Base-by-base conservation (phyloP, 192 early-diverging fungal genomes). In the Geranomyces variabilis region DNA sequence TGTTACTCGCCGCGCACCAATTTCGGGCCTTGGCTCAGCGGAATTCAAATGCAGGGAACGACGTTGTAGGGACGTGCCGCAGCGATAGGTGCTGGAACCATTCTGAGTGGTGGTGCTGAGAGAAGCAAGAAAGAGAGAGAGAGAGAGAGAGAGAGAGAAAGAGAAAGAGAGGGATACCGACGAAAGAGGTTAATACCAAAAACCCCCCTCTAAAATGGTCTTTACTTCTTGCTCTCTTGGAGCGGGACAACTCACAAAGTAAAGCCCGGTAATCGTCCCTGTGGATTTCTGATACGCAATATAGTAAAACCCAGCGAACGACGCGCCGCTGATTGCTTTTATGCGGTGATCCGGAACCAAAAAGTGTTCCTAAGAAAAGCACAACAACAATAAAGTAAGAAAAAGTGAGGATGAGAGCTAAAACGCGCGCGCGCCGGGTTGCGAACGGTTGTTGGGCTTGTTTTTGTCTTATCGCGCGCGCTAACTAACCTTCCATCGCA, bases 271-370 rank as follows among this genome's bases (percentile, higher is more conserved):
- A 14, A 85, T 86, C 41, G 85, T 88, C 21, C 80, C 73, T 15
- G 87, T 83, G 12, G 86, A 88, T 43, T 87, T 84, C 59, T 90
- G 82, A 63, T 89, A 93, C 21, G 77, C 87, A 83, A 75, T 91
- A 64, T 93, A 95, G 72, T 95, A 95, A 62, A 95, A 95, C 10
- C 94, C 94, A 29, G 90, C 93, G 86, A 93, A 95, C 55, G 90
- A 91, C 6, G 94, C 94, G 30, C 94, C 94, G 59, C 86, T 79
- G 48, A 95, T 92, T 17, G 75, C 79, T 59, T 82, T 84, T 17
- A 94, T 85, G 41, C 80, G 77, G 77, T 95, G 93, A 73, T 95
- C 90, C n/a, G 94, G 93, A 13, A 94, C 91, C 47, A 95, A 73
- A 70, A 95, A 95, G 73, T 92, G 90, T 65, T 95, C 94, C 79